Evolutionary conservation across 306 rosid genomes (phyloP), one percentile per base, ranked within the genome.

Genomic region (Prunus kanzakura): DNA sequence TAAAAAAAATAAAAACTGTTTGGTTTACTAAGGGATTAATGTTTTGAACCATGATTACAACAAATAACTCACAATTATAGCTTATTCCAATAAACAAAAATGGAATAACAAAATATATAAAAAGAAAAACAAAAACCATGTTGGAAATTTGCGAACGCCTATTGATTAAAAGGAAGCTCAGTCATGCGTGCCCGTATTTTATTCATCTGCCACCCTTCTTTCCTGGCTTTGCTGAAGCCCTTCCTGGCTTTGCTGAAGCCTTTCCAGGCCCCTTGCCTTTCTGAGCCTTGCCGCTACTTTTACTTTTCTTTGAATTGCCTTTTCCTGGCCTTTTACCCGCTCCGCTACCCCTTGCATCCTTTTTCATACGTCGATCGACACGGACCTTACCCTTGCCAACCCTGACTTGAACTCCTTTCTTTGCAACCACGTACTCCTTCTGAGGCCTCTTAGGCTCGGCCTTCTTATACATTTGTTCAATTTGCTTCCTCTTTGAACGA

Each of bases 381-480:
- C 90, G 87, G 49, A 85, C 87, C 78, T 93, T 93, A 38, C 97
- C 98, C 84, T 82, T 84, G 49, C 93, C 97, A 72, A 84, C 18
- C 85, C 10, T 56, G 81, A 95, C 97, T 74, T 95, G 97, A 15
- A 95, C 97, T 45, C 99, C 99, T 82, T 95, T 95, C 91, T 95
- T 95, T 27, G 99, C 99, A 69, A 95, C 99, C 64, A 92, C 99
- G 71, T 81, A 85, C 76, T 95, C 99, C 86, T 87, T 95, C 77
- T 88, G 25, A 72, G 97, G 93, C 85, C 83, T 92, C 69, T 85
- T 82, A 0, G 99, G 97, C 19, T 13, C 71, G 14, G 99, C 93
- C 75, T 90, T 92, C 77, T 64, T 90, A 47, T 92, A 92, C 15
- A 95, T 84, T 69, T 81, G 88, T 4, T 95, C 97, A 57, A 95